Conservation (phyloP, 139 green algal genomes). For the Eudorina sp. region DNA sequence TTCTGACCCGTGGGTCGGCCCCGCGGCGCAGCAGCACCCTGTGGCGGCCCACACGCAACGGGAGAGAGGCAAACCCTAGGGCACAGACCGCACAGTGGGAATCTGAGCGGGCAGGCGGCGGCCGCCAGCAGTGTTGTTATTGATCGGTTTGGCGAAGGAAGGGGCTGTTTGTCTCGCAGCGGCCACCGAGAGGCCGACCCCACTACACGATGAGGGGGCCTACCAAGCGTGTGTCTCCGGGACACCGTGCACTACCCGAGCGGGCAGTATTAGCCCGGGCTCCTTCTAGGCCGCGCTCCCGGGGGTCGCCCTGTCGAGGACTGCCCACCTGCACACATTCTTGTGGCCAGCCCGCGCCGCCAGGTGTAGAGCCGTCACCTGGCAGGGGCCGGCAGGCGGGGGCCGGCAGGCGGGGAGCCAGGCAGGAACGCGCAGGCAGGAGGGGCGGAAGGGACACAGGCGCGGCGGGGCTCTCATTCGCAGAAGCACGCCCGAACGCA, state of each 20-base stretch:
- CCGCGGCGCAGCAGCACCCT: conserved; percentile 19
- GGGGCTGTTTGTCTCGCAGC: too few relatives aligned
- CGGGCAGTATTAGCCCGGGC: not conserved
- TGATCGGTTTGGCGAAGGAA: too few relatives aligned
- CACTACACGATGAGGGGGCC: too few relatives aligned
- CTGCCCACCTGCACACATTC: not conserved
- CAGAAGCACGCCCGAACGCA: too few relatives aligned
- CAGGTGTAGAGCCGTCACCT: conserved; percentile 21
- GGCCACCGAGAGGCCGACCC: too few relatives aligned
- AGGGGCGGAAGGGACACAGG: not conserved
- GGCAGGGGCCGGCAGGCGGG: not conserved
- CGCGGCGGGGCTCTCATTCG: not conserved
- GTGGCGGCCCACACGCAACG: not conserved
- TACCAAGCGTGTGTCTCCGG: not conserved
- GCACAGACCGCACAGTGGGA: too few relatives aligned
- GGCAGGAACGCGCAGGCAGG: not conserved
- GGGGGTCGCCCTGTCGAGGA: not conserved
- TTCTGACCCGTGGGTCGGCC: not conserved
- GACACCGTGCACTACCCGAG: not conserved
- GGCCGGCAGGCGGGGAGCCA: not conserved
- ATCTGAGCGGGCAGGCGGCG: too few relatives aligned
- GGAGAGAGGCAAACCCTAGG: not conserved
- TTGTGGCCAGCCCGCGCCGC: not conserved
- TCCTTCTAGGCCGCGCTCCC: not conserved
- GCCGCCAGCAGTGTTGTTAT: too few relatives aligned